Base-by-base conservation (phyloP, 345 rosid species). In the Carallia pectinifolia region DNA sequence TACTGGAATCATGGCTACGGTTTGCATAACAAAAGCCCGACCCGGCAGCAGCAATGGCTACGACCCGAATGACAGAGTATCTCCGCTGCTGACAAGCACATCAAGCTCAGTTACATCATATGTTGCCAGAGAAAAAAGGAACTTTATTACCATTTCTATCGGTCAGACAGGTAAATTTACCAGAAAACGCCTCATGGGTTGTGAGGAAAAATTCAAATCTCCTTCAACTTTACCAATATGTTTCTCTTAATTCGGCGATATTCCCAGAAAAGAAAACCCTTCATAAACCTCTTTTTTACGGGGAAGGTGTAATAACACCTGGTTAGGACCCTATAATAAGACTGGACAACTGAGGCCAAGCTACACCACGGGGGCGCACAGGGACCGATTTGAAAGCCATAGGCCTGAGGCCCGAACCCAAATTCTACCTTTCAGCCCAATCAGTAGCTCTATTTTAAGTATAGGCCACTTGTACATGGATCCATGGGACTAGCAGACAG, bases 41-140 rank as follows among this genome's bases (percentile, higher is more conserved):
- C 31, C 89, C 84, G 0, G 79, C 80, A 1, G 85, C 74, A 16
- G 86, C 87, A 39, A 72, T 55, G 36, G 92, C 79, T 0, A 73
- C 58, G 38, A 77, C 65, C 37, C 85, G 90, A 36, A 81, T 1
- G 61, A 86, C 68, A 54, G 80, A 69, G 58, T 47, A 74, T 66
- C 75, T 65, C 23, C 33, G 44, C 40, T 19, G 18, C 19, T 23
- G 31, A 0, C 29, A 30, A 3, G 9, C 7, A 37, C 29, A 4
- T 38, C 7, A 15, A 56, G 5, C 52, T 18, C 4, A 17, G 4
- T 7, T n/a, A 23, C 6, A 5, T 12, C 16, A 2, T 37, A 13
- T 13, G 15, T 58, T 8, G 36, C 17, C 30, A 23, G 16, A 58
- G 6, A 58, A 30, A 58, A 30, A 58, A 30, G 2, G 38, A 58